A percentile compares a stretch with the other conserved stretches of the same genome.
Evolutionary conservation across 148 eudicot genomes (phyloP).

Genomic region (Gaultheria prostrata): DNA sequence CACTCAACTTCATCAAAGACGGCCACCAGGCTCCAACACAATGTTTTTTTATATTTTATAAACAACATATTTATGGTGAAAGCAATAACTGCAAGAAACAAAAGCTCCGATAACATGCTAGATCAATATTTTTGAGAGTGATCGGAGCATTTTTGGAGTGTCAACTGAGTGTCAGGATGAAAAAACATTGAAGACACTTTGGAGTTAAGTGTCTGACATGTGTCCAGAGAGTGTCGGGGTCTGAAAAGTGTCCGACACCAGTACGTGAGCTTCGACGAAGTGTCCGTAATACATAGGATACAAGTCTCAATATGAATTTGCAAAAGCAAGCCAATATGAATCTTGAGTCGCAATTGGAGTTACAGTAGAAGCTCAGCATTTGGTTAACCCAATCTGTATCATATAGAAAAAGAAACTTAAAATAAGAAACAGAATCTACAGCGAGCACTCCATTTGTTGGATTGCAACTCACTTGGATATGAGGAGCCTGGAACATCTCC

Average conservation of each 20-base stretch:
- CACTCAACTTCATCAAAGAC: neutral
- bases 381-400: neutral
- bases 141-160: too few species aligned
- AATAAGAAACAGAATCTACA: neutral
- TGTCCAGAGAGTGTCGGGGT: too few species aligned
- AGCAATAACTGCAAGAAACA: neutral
- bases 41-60: too few species aligned
- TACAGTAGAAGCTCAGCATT: neutral
- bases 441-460: neutral
- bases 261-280: too few species aligned
- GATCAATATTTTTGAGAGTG: neutral
- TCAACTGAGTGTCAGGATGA: too few species aligned
- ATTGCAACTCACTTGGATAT: constrained; percentile 65
- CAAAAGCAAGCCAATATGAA: neutral
- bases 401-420: neutral
- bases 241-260: too few species aligned
- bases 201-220: too few species aligned
- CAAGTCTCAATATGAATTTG: neutral
- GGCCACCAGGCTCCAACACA: neutral
- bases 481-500: constrained; percentile 99
- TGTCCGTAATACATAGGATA: neutral
- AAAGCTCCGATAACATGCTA: neutral
- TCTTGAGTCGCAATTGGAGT: neutral
- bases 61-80: neutral
- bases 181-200: too few species aligned